phyloP scores from a whole-genome alignment of 805 yeast species.

The Wickerhamiella kazuoi region DNA sequence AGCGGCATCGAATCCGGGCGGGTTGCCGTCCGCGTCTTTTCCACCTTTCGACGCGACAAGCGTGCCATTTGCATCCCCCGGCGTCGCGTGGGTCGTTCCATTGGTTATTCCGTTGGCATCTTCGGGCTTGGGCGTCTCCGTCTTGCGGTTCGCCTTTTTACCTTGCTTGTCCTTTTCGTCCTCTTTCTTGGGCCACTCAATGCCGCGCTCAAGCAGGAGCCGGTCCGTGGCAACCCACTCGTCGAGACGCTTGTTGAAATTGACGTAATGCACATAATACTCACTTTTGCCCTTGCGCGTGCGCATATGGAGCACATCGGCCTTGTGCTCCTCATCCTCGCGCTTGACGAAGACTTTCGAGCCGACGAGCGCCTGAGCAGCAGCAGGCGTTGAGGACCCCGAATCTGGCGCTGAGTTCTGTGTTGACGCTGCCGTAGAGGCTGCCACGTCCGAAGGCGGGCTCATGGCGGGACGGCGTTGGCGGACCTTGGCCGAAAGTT shows the following conservation, averaged over 20 bases:
- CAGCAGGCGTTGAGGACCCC: too few species aligned
- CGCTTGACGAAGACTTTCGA: slow-evolving; percentile 69
- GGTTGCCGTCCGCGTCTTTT: slow-evolving; percentile 70
- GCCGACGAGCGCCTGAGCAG: slow-evolving; percentile 34
- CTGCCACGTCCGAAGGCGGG: too few species aligned
- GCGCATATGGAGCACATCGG: slow-evolving; percentile 70
- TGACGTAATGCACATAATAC: slow-evolving; percentile 86
- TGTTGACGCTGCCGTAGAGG: too few species aligned
- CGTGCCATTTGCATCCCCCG: not conserved
- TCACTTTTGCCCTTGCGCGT: slow-evolving; percentile 57
- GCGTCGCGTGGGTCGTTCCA: slow-evolving; percentile 34
- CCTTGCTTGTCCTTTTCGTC: slow-evolving; percentile 23
- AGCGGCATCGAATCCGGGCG: slow-evolving; percentile 64
- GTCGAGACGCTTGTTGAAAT: slow-evolving; percentile 88
- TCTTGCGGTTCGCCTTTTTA: slow-evolving; percentile 11
- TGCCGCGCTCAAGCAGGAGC: slow-evolving; percentile 52
- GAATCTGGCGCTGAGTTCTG: too few species aligned
- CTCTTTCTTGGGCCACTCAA: slow-evolving; percentile 45
- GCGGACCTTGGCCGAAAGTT: too few species aligned
- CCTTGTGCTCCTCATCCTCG: slow-evolving; percentile 61
- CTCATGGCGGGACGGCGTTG: too few species aligned
- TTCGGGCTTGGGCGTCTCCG: slow-evolving; percentile 13
- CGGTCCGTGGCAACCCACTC: slow-evolving; percentile 75
- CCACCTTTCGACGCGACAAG: slow-evolving; percentile 55
- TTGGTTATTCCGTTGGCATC: slow-evolving; percentile 14